Evolutionary conservation across 352 stramenopile species (phyloP).

Genomic region (Thraustochytrium sp.): DNA sequence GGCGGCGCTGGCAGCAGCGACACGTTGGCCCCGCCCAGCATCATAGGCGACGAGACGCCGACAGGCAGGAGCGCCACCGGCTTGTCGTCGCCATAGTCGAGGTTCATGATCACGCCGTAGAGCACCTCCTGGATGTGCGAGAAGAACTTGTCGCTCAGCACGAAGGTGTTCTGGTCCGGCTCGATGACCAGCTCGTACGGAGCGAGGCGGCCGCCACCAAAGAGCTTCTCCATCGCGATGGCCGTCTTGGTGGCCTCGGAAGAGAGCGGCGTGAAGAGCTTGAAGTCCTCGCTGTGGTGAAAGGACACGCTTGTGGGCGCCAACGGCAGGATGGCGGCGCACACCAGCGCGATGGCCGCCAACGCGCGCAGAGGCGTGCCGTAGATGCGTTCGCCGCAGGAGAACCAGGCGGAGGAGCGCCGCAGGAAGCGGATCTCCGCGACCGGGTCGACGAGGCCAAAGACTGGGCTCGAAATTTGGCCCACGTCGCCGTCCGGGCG

Average conservation of each 20-base stretch:
- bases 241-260: not conserved
- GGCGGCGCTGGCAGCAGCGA: not conserved
- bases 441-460: conserved; percentile 23
- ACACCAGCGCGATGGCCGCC: not conserved
- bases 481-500: conserved; percentile 1
- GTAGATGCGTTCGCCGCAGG: not conserved
- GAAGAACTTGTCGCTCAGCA: conserved; percentile 37
- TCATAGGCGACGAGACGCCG: not conserved
- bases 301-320: not conserved
- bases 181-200: conserved; percentile 28
- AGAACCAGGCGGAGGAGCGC: not conserved
- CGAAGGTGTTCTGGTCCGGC: not conserved
- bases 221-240: conserved; percentile 3
- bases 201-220: conserved; percentile 20
- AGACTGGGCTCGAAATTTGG: conserved; percentile 13
- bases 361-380: conserved; percentile 9
- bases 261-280: conserved; percentile 28
- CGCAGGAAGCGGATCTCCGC: conserved; percentile 11
- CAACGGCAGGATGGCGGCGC: conserved; percentile 28
- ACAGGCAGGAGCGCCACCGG: not conserved
- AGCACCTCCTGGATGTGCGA: not conserved
- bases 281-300: conserved; percentile 42
- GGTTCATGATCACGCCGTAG: not conserved
- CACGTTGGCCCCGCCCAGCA: conserved; percentile 10
- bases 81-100: conserved; percentile 18